phyloP scores from a whole-genome alignment of 2,329 filamentous ascomycete species.

The Aspergillus sp. region DNA sequence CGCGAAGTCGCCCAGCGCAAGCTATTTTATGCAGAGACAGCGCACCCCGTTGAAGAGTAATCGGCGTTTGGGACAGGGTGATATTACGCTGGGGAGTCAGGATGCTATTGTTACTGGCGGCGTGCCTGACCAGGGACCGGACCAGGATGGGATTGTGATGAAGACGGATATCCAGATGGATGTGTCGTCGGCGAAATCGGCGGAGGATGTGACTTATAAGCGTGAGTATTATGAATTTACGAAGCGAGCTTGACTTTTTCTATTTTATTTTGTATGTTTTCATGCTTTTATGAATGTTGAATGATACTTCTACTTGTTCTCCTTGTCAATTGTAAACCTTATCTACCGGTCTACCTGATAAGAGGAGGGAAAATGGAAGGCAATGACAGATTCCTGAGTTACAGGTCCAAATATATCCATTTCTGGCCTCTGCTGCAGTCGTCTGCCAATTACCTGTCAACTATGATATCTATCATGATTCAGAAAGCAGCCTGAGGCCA shows the following conservation, averaged over 20 bases:
- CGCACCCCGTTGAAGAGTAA: neutral
- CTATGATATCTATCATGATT: too few relatives aligned
- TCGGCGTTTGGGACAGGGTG: neutral
- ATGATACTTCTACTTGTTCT: too few relatives aligned
- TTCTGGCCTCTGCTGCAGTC: too few relatives aligned
- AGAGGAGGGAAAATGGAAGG: too few relatives aligned
- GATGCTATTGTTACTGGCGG: neutral
- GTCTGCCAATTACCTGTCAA: too few relatives aligned
- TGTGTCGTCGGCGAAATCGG: neutral
- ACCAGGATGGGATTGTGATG: constrained; percentile 10
- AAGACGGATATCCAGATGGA: constrained; percentile 14
- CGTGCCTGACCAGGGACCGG: neutral
- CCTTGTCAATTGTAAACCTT: too few relatives aligned
- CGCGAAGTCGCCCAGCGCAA: neutral
- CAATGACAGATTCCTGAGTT: too few relatives aligned
- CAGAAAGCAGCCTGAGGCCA: too few relatives aligned
- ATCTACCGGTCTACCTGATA: too few relatives aligned
- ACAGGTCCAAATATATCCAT: too few relatives aligned
- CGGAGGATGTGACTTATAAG: neutral
- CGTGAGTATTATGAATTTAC: neutral
- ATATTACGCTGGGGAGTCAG: neutral
- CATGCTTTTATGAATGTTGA: too few relatives aligned
- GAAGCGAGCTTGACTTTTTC: neutral
- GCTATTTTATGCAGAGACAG: neutral
- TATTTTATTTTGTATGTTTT: too few relatives aligned